A percentile compares a stretch with the other conserved stretches of the same genome.
Conservation (phyloP, 2,329 filamentous ascomycete genomes). For the Sporothrix curviconia region DNA sequence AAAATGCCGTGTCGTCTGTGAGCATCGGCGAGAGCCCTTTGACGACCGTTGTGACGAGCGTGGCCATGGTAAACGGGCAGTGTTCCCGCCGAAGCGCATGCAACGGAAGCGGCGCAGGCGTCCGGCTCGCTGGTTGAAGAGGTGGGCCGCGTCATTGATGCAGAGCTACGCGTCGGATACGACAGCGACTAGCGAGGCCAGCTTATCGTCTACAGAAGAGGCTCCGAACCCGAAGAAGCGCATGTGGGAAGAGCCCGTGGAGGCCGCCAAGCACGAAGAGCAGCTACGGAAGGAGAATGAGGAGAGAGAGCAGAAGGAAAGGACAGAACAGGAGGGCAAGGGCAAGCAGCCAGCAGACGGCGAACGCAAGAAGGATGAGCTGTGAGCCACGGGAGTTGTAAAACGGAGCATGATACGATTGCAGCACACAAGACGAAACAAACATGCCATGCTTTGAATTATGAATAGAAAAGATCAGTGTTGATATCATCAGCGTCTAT, state of each 20-base stretch:
- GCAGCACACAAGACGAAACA: too few species aligned
- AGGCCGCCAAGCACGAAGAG: slow-evolving; percentile 18
- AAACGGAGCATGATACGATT: too few species aligned
- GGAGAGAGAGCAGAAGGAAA: neutral
- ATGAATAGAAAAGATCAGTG: too few species aligned
- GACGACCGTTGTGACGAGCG: slow-evolving; percentile 10
- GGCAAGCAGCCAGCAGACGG: neutral
- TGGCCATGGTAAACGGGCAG: too few species aligned
- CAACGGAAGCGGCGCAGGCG: neutral
- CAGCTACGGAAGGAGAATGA: slow-evolving; percentile 8
- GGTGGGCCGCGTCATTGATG: slow-evolving; percentile 49
- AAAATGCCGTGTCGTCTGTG: neutral
- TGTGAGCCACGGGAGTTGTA: too few species aligned
- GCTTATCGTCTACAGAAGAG: slow-evolving; percentile 26
- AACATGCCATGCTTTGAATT: too few species aligned
- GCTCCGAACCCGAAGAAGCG: slow-evolving; percentile 53
- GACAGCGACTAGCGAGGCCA: slow-evolving; percentile 13
- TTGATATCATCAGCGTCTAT: too few species aligned
- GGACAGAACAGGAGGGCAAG: neutral
- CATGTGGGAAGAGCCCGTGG: slow-evolving; percentile 47
- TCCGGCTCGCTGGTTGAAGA: slow-evolving; percentile 41
- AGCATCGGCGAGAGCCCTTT: neutral
- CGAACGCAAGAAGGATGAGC: slow-evolving; percentile 5
- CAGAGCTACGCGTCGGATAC: slow-evolving; percentile 1
- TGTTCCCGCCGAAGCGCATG: too few species aligned